Evolutionary conservation across 768 basidiomycete species (phyloP).

Genomic region (Heimioporus sp.): DNA sequence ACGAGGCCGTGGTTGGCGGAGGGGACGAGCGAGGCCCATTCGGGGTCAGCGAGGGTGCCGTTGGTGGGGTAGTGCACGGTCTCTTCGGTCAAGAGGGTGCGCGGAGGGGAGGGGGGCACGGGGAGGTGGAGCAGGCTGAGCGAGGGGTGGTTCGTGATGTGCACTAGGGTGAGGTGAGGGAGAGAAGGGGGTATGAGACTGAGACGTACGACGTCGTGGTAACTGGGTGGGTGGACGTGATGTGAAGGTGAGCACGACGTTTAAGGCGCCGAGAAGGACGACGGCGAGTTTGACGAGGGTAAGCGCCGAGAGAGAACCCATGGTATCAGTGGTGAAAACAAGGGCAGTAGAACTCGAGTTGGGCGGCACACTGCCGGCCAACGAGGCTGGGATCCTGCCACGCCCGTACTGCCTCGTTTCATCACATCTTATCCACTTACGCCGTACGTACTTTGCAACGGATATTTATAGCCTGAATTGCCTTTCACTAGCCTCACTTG

Average conservation of each 20-base stretch:
- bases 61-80: constrained; percentile 22
- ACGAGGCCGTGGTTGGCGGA: constrained; percentile 17
- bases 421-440: too few species aligned
- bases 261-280: constrained; percentile 18
- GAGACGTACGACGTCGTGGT: constrained; percentile 15
- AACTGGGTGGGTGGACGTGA: not conserved
- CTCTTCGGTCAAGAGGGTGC: constrained; percentile 22
- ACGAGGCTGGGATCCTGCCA: too few species aligned
- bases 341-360: too few species aligned
- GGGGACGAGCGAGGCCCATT: constrained; percentile 26
- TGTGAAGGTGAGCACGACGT: constrained; percentile 11
- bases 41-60: constrained; percentile 22
- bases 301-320: constrained; percentile 5
- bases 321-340: too few species aligned
- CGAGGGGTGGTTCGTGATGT: constrained; percentile 3
- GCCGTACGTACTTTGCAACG: too few species aligned
- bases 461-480: too few species aligned
- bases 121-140: constrained; percentile 18
- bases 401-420: too few species aligned
- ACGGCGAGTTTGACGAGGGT: constrained; percentile 20
- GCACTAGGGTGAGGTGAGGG: constrained; percentile 13
- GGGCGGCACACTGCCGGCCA: too few species aligned
- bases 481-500: too few species aligned
- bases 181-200: not conserved
- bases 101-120: not conserved